Evolutionary conservation across 2,329 filamentous ascomycete species (phyloP), one percentile per base, ranked within the genome.

Genomic region (Fusarium napiforme): DNA sequence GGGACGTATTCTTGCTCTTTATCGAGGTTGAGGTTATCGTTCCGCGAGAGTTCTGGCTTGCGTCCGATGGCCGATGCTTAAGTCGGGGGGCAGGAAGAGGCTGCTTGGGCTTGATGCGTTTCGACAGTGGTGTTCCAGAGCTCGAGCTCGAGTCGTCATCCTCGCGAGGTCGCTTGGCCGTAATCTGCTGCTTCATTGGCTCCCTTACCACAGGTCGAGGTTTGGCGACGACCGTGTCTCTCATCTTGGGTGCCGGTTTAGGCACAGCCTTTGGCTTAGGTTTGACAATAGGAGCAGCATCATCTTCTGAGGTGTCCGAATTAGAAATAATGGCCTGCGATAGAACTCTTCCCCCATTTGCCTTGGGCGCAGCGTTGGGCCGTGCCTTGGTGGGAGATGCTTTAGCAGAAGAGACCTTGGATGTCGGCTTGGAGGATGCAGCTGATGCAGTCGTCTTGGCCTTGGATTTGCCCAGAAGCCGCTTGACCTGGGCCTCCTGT

Each of bases 271-370:
- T 80, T 7, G 80, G 76, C 59, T 79, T 83, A 7, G 78, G 34
- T 43, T 81, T 80, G 36, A 80, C 79, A 9, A 80, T 81, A 21
- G 85, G 78, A 26, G 85, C 78, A 4, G 84, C 82, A 40, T 85
- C 83, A 37, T 87, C 87, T 19, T 87, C 88, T 14, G 86, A 87
- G 11, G 86, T 87, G 72, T 88, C 87, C 2, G 87, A 89, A 71
- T 90, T 88, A 34, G 85, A 82, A 39, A 90, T 84, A 66, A 88
- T 87, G 73, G 89, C 88, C 71, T 88, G 86, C 3, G 89, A 90
- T 12, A 89, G 81, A 53, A 86, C 82, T 36, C 84, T 84, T 37
- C 80, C 84, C n/a, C 81, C 83, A 57, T 83, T 86, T 43, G 82
- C 58, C 53, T 82, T 82, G 28, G 65, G 40, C 19, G 59, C 66